A percentile compares a stretch with the other conserved stretches of the same genome.
Evolutionary conservation across 257 asterid genomes (phyloP).

Genomic region (Gentiana dahurica): DNA sequence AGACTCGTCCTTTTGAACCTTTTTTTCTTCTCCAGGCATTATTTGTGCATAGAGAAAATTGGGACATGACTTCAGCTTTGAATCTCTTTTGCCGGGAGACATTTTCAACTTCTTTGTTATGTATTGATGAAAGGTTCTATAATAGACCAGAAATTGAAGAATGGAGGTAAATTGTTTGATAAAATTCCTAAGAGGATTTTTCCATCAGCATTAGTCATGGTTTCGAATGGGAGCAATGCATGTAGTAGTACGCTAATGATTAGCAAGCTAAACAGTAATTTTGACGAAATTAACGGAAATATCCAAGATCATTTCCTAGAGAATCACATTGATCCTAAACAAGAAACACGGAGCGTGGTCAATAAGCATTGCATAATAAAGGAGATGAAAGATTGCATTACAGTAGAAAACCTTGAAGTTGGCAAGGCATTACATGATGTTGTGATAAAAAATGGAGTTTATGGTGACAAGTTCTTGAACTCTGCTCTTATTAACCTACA

Average conservation of each 20-base stretch:
- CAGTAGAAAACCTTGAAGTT: constrained; percentile 12
- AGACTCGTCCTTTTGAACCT: too few relatives aligned
- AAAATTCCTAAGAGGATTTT: constrained; percentile 7
- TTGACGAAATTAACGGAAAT: not conserved
- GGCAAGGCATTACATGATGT: constrained; percentile 12
- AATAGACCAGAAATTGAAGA: not conserved
- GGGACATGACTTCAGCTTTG: too few relatives aligned
- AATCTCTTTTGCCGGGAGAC: too few relatives aligned
- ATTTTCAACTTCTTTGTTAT: too few relatives aligned
- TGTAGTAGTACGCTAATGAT: not conserved
- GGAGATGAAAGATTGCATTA: constrained; percentile 6
- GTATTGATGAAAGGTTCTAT: too few relatives aligned
- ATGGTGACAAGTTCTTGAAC: constrained; percentile 14
- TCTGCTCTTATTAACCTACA: constrained; percentile 17
- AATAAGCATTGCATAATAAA: constrained; percentile 6
- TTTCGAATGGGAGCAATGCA: not conserved
- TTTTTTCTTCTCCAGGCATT: too few relatives aligned
- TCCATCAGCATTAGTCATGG: not conserved
- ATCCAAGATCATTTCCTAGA: not conserved
- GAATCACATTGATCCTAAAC: not conserved
- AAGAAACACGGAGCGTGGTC: not conserved
- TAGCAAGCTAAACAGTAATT: not conserved
- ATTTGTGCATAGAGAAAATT: too few relatives aligned
- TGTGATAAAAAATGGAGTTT: constrained; percentile 10
- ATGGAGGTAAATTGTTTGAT: constrained; percentile 11